These are phyloP conservation scores for Pisolithus sp. DNA, from an alignment of 768 basidiomycete genomes.

Conservation along the genomic window DNA sequence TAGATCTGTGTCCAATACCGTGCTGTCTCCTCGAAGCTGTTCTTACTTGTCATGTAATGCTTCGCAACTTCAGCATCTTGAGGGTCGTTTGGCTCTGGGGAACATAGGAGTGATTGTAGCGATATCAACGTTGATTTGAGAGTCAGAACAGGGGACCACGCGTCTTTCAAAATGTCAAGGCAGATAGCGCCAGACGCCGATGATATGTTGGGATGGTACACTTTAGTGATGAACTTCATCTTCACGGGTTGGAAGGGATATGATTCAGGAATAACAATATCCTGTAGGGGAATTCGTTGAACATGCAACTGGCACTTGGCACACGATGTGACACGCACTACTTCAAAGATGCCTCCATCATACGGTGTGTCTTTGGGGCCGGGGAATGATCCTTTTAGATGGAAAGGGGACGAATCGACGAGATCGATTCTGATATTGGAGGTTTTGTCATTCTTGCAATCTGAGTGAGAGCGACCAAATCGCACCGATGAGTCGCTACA, in stretches of 20 bases:
- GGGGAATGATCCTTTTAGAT: constrained; percentile 84
- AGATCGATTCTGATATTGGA: constrained; percentile 83
- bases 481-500: neutral
- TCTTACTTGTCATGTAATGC: constrained; percentile 85
- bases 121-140: constrained; percentile 96
- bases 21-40: constrained; percentile 87
- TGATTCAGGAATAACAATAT: constrained; percentile 87
- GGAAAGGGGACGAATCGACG: constrained; percentile 85
- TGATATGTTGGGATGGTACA: constrained; percentile 94
- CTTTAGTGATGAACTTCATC: constrained; percentile 97
- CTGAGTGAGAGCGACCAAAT: constrained; percentile 34
- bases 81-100: constrained; percentile 92
- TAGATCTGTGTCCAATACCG: constrained; percentile 92
- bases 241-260: constrained; percentile 93
- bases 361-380: constrained; percentile 94
- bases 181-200: constrained; percentile 94
- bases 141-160: constrained; percentile 93
- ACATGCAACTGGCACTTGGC: neutral
- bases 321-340: constrained; percentile 48
- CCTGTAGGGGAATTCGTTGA: constrained; percentile 37
- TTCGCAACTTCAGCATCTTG: constrained; percentile 98
- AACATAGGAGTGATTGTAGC: constrained; percentile 86
- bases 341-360: constrained; percentile 84
- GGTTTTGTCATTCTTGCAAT: constrained; percentile 93
- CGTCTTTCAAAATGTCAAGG: constrained; percentile 78